Conservation (phyloP, 805 yeast genomes). For the Ogataea philodendri region DNA sequence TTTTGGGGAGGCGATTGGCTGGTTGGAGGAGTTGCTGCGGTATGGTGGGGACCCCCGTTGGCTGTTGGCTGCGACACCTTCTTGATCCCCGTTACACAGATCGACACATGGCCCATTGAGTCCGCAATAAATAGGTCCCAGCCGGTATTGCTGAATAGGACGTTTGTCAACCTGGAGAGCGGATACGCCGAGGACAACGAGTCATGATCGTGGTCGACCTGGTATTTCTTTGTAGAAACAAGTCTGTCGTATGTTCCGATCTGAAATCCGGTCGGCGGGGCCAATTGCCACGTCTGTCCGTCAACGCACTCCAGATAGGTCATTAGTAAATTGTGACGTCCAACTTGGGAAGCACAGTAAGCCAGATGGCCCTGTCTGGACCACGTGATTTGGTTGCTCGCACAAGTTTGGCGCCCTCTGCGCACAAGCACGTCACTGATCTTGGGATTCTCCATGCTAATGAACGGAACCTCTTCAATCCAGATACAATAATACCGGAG, state of each 20-base stretch:
- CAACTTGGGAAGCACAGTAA: conserved; percentile 41
- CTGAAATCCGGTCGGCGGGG: conserved; percentile 46
- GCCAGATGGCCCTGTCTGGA: conserved; percentile 84
- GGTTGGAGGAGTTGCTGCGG: conserved; percentile 23
- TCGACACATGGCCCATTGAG: conserved; percentile 61
- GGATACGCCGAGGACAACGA: conserved; percentile 28
- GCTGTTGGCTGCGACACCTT: conserved; percentile 25
- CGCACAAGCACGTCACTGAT: conserved; percentile 27
- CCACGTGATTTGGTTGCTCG: conserved; percentile 53
- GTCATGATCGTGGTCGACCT: conserved; percentile 10
- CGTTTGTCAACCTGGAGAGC: conserved; percentile 31
- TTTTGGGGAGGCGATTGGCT: conserved; percentile 18
- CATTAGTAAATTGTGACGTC: conserved; percentile 44
- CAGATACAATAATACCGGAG: background rate
- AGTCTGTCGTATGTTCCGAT: conserved; percentile 18
- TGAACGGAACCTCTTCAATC: background rate
- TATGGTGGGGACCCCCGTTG: conserved; percentile 20
- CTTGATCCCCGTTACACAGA: conserved; percentile 50
- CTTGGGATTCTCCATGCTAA: conserved; percentile 5
- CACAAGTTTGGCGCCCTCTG: conserved; percentile 20
- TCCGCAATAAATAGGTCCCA: conserved; percentile 83
- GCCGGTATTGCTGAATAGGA: conserved; percentile 76
- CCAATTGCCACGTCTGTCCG: conserved; percentile 78
- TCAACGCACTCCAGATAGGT: conserved; percentile 72
- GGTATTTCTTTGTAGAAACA: conserved; percentile 21